These are phyloP conservation scores for Malus hybrid DNA, from an alignment of 331 rosid species.

Conservation along the genomic window DNA sequence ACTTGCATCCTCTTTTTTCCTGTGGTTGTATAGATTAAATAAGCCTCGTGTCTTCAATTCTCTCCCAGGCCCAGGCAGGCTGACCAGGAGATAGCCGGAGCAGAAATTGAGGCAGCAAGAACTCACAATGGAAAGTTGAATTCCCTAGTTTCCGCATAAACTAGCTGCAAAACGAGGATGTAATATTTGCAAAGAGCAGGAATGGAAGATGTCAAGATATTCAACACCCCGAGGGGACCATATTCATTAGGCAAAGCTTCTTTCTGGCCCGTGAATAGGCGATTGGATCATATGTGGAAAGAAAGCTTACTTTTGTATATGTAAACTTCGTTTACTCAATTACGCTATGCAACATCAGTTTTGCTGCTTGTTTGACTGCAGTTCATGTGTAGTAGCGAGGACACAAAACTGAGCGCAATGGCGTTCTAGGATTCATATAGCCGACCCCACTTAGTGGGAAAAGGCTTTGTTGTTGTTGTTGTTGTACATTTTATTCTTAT, in stretches of 20 bases:
- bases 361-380: too few species aligned
- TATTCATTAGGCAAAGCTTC: slow-evolving; percentile 15
- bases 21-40: neutral
- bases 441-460: too few species aligned
- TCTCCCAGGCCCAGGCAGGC: neutral
- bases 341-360: too few species aligned
- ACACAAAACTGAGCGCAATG: too few species aligned
- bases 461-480: too few species aligned
- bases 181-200: neutral
- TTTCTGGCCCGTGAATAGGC: slow-evolving; percentile 17
- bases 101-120: neutral
- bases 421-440: too few species aligned
- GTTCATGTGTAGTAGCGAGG: too few species aligned
- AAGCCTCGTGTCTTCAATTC: neutral
- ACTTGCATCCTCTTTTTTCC: neutral
- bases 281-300: slow-evolving; percentile 9
- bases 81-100: neutral
- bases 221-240: slow-evolving; percentile 2
- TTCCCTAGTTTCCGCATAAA: neutral
- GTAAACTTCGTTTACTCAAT: neutral
- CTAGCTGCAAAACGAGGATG: neutral
- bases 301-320: neutral
- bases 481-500: neutral
- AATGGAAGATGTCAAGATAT: neutral
- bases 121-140: neutral